Conservation (phyloP, 2,329 filamentous ascomycete species). For the Exophiala sp. region DNA sequence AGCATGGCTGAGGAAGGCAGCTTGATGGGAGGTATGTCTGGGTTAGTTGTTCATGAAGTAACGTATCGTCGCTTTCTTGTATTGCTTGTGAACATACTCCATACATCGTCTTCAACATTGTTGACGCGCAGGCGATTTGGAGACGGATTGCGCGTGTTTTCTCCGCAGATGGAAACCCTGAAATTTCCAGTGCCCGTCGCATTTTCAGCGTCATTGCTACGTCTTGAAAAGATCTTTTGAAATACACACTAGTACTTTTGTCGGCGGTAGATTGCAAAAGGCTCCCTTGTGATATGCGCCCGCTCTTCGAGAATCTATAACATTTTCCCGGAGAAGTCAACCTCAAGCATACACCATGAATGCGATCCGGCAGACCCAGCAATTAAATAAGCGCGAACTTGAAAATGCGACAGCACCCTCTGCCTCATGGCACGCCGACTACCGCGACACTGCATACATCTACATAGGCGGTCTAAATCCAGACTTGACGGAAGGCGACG, state of each 20-base stretch:
- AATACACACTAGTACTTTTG: background rate
- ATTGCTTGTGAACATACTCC: background rate
- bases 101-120: background rate
- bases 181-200: too few species aligned
- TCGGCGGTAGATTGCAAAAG: too few species aligned
- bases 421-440: slow-evolving; percentile 96
- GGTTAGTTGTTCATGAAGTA: too few species aligned
- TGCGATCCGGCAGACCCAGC: slow-evolving; percentile 84
- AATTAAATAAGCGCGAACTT: slow-evolving; percentile 90
- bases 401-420: slow-evolving; percentile 82
- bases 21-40: too few species aligned
- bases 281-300: too few species aligned
- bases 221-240: background rate
- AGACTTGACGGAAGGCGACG: slow-evolving; percentile 90
- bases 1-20: too few species aligned
- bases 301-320: too few species aligned
- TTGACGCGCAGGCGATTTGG: background rate
- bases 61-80: too few species aligned
- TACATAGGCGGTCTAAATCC: slow-evolving; percentile 94
- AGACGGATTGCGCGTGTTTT: slow-evolving; percentile 4
- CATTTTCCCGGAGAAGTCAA: background rate
- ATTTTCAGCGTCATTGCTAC: background rate
- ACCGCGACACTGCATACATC: slow-evolving; percentile 93
- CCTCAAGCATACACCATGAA: slow-evolving; percentile 65
- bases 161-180: background rate